Base-by-base conservation (phyloP, 1,139 yeast species). In the Yamadazyma blattariae region DNA sequence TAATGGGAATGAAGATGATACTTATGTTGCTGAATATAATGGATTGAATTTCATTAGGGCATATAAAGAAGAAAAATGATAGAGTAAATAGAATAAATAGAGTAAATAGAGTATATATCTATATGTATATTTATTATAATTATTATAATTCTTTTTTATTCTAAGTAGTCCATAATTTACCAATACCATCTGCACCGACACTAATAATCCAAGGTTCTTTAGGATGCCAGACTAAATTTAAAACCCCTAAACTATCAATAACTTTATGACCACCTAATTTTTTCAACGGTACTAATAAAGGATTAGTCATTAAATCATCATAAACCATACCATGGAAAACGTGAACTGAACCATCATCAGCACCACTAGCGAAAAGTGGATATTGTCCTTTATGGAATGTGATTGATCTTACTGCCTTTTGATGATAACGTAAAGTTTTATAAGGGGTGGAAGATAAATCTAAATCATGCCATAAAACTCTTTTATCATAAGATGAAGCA, bases 161-260 rank as follows among this genome's bases (percentile, higher is more conserved):
- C n/a, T 61, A 70, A 14, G 96, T 86, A 27, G 98, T 92, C 98
- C 98, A 92, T 55, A 92, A 71, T 56, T 96, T 81, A 14, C 97
- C 97, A 35, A 92, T 82, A 42, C 95, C 90, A 61, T 94, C 98
- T 16, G 97, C 97, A 50, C 97, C 98, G n/a, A 96, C 89, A 57
- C 95, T 83, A 60, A 92, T 89, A 52, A 92, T 71, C 99, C 99
- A 92, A 1, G 98, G 97, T 63, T 94, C 97, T 54, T 83, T 82
- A 46, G 98, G 97, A 71, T 94, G 98, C 99, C 99, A 92, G 36
- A 77, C 77, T 37, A 85, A 76, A 56, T 82, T 86, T 56, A 92
- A 71, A n/a, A 92, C 95, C 52, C 98, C 98, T 44, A 92, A 67
- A 54, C 86, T 82, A 53, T 78, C 77, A 24, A 78, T 68, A 35